Conservation (phyloP, 116 monocot genomes). For the Papilionanthe hybrid region DNA sequence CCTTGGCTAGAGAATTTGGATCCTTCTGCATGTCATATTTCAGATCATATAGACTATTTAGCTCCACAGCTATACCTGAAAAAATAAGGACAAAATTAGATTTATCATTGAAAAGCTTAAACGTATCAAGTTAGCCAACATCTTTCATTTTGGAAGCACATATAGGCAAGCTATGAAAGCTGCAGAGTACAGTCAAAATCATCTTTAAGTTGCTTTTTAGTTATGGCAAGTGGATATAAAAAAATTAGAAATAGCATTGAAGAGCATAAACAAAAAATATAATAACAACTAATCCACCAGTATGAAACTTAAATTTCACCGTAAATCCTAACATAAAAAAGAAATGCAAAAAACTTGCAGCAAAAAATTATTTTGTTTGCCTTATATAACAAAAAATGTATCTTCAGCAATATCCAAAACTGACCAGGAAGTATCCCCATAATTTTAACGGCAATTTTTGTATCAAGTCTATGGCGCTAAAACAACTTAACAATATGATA, state of each 20-base stretch:
- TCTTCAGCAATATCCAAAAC: not conserved
- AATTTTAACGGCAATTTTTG: not conserved
- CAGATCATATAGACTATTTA: conserved; percentile 38
- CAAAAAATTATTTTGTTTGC: not conserved
- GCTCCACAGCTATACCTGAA: conserved; percentile 56
- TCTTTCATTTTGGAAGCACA: not conserved
- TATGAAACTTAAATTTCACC: not conserved
- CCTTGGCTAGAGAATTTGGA: conserved; percentile 12
- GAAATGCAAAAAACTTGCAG: not conserved
- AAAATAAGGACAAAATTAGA: not conserved
- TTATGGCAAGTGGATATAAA: not conserved
- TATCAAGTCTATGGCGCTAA: not conserved
- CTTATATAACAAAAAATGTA: not conserved
- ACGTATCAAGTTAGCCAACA: not conserved
- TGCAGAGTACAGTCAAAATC: not conserved
- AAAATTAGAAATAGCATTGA: not conserved
- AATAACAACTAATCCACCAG: not conserved
- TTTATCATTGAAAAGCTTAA: not conserved
- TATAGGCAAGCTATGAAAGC: not conserved
- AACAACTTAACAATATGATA: not conserved
- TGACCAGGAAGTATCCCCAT: not conserved
- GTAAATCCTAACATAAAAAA: not conserved
- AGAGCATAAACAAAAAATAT: not conserved
- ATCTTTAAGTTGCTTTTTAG: not conserved
- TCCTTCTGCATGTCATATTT: conserved; percentile 29